phyloP scores from a whole-genome alignment of 257 asterid genomes.

The Cinchona pubescens region DNA sequence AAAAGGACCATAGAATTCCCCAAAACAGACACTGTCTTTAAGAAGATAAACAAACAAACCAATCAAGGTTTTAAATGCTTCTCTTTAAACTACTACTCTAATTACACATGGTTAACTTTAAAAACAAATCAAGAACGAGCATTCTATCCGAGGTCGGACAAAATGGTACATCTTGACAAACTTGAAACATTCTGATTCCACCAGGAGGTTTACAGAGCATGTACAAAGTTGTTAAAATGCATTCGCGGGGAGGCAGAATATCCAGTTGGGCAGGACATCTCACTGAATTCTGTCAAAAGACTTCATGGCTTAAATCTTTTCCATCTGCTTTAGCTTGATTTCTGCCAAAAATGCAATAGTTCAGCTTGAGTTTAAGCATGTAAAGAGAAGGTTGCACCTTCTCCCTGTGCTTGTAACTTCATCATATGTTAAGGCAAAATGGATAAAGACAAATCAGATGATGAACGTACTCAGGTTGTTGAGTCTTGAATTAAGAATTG shows the following conservation, averaged over 20 bases:
- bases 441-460: background rate
- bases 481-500: background rate
- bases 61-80: background rate
- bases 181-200: background rate
- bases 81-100: background rate
- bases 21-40: no score
- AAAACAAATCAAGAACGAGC: background rate
- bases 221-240: background rate
- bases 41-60: background rate
- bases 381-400: background rate
- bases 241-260: background rate
- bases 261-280: background rate
- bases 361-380: background rate
- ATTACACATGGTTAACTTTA: background rate
- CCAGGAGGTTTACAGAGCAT: background rate
- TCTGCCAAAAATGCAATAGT: slow-evolving; percentile 1
- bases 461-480: background rate
- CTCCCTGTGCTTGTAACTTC: background rate
- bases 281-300: background rate
- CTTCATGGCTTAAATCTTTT: background rate
- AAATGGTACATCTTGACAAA: background rate
- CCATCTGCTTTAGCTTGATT: background rate
- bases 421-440: background rate
- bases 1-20: no score
- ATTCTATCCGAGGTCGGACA: background rate